These are phyloP conservation scores for Penicillium cataractarum DNA, from an alignment of 495 filamentous ascomycete genomes.

Conservation along the genomic window DNA sequence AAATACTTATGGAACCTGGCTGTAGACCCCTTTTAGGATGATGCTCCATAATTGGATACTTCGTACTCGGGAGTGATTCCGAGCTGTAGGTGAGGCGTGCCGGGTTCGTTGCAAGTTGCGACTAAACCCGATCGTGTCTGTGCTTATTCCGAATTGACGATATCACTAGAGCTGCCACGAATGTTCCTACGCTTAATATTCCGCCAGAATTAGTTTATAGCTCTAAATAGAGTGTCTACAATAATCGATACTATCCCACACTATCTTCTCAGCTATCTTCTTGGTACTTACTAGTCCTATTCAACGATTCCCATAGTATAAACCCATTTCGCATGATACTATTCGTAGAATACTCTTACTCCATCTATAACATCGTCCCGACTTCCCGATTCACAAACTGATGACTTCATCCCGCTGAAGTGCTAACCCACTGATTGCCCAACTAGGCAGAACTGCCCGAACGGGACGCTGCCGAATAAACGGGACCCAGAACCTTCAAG, in stretches of 20 bases:
- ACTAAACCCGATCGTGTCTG: not conserved
- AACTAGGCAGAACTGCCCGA: not conserved
- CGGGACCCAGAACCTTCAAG: too few species aligned
- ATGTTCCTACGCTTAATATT: too few species aligned
- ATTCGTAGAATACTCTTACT: not conserved
- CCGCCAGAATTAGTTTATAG: too few species aligned
- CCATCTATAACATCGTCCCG: not conserved
- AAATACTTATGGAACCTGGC: too few species aligned
- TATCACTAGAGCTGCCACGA: not conserved
- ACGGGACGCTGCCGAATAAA: not conserved
- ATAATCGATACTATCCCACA: too few species aligned
- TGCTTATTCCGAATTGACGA: not conserved
- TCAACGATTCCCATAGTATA: too few species aligned
- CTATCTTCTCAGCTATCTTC: too few species aligned
- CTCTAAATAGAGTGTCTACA: too few species aligned
- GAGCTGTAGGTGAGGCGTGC: not conserved
- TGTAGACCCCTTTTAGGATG: not conserved
- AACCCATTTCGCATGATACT: too few species aligned
- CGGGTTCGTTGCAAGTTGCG: not conserved
- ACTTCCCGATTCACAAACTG: not conserved
- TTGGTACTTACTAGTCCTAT: too few species aligned
- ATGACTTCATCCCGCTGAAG: conserved; percentile 2
- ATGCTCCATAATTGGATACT: not conserved
- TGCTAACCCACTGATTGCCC: not conserved
- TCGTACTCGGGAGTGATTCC: not conserved